Evolutionary conservation across 2,329 filamentous ascomycete species (phyloP), one percentile per base, ranked within the genome.

Genomic region (Fusarium subglutinans): DNA sequence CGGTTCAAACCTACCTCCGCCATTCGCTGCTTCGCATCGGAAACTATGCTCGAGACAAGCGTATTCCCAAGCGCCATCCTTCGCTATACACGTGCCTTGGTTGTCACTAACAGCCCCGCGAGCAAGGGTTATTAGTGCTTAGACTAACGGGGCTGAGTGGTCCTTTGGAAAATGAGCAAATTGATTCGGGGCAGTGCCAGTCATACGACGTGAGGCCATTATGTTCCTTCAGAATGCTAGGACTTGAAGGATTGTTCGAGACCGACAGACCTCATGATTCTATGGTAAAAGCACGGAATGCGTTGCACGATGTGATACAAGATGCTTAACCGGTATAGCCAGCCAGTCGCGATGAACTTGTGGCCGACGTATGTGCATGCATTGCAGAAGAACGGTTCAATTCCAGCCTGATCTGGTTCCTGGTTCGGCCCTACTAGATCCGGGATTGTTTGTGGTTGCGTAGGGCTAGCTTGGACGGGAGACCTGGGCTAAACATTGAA

Each of bases 131-230:
- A 13, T 64, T 64, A 64, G 62, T 64, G 62, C 62, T 63, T 61
- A 63, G 61, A 24, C n/a, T 11, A 41, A 50, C 18, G 61, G 61
- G 61, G 61, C 55, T 63, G 61, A 26, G 55, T 50, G 61, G 61
- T 63, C 61, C 44, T 61, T 40, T 61, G 37, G 55, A 63, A 50
- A 63, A 50, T 61, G 56, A 61, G 44, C 44, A 48, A 61, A 43
- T 61, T 60, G 37, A 28, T 28, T 63, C 24, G 55, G 44, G 61
- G 53, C 56, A 47, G 60, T 63, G 51, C 40, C n/a, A 40, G 43
- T 61, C 43, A 43, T 63, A 61, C 61, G 44, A 61, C 17, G 28
- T 50, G 37, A 63, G 61, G 35, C 55, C 43, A 63, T 63, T 41
- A 4, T 60, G 12, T 43, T 41, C 54, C 61, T 61, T 24, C 11